Conservation (phyloP, 1,284 basidiomycete species). For the Microstroma glucosiphilum region DNA sequence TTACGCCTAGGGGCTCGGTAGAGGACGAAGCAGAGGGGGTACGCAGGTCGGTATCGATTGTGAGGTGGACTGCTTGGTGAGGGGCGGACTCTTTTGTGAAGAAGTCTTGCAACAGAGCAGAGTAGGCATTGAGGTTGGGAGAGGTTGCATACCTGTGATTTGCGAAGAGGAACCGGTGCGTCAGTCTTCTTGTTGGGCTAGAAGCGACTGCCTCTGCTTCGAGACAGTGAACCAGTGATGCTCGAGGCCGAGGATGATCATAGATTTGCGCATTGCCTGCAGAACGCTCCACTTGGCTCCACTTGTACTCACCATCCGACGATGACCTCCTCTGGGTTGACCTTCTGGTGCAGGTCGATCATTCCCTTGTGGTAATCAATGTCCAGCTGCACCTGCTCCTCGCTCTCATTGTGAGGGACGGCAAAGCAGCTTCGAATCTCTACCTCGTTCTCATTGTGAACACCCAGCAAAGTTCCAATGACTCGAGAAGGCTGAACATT, state of each 20-base stretch:
- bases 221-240: neutral
- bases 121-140: conserved; percentile 85
- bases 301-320: conserved; percentile 69
- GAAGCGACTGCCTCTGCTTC: neutral
- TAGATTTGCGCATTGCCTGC: neutral
- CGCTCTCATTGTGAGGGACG: conserved; percentile 61
- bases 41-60: conserved; percentile 74
- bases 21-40: conserved; percentile 25
- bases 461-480: conserved; percentile 90
- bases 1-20: conserved; percentile 57
- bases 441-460: conserved; percentile 61
- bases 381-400: conserved; percentile 65
- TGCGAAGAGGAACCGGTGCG: neutral
- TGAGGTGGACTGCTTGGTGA: conserved; percentile 84
- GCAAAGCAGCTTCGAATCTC: conserved; percentile 47
- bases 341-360: conserved; percentile 80
- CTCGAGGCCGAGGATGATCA: neutral
- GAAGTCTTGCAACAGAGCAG: conserved; percentile 96
- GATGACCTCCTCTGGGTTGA: conserved; percentile 76
- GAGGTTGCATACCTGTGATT: conserved; percentile 36
- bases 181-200: too few species aligned
- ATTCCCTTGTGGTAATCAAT: conserved; percentile 92
- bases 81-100: conserved; percentile 86
- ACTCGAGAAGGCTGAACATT: conserved; percentile 58
- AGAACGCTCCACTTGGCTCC: neutral